Evolutionary conservation across 2,329 filamentous ascomycete species (phyloP), one percentile per base, ranked within the genome.

Genomic region (Fusarium miscanthi): DNA sequence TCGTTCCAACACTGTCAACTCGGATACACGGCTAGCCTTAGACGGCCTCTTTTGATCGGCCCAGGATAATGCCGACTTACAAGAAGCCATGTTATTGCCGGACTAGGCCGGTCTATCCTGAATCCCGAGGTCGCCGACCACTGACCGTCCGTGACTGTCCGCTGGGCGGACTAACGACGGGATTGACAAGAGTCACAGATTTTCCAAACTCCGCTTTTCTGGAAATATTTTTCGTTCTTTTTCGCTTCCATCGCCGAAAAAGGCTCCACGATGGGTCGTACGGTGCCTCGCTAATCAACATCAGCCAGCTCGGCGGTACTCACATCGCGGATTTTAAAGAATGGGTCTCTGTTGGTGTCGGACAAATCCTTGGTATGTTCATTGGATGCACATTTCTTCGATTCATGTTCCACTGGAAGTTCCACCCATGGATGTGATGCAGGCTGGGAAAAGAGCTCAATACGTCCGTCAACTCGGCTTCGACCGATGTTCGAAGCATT

Each of bases 211-310:
- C 63, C 63, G 63, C 63, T 63, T 63, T 60, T 65, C 38, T 49
- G 51, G 60, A 42, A 64, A 59, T 46, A 56, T 61, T 72, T 73
- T 72, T 73, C 63, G 53, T 69, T 72, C 56, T 72, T 61, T 73
- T 58, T 54, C 56, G 66, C 46, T 69, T 74, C 70, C 43, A 61
- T 71, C 54, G n/a, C 57, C 51, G 30, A 74, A 63, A 59, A 14
- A 30, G 54, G 57, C 41, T 72, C 63, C 53, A 60, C 59, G 69
- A 49, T 49, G 30, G 59, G 56, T 41, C 51, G 40, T 35, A 71
- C 42, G n/a, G 53, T 57, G 49, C 49, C 51, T 69, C 63, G 53
- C 48, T 64, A 62, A 70, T 66, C 66, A 64, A 59, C 41, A 56
- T 58, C 51, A 59, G 59, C 46, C 63, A 52, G 40, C 40, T 73